Percentiles rank a stretch among this genome's conserved stretches.
Conservation (phyloP, 2,329 filamentous ascomycete genomes). For the Periglandula ipomoeae region DNA sequence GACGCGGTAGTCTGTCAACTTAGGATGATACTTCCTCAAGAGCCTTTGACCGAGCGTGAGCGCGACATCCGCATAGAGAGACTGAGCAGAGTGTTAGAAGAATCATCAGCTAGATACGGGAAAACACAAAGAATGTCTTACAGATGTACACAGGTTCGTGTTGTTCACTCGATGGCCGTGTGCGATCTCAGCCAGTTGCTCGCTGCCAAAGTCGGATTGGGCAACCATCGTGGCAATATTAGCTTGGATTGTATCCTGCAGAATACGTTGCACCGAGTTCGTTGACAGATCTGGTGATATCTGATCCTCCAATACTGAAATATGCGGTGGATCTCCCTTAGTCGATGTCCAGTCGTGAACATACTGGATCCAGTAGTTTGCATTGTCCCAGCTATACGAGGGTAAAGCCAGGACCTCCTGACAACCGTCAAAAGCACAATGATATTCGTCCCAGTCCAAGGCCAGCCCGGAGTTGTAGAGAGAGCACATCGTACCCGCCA, state of each 20-base stretch:
- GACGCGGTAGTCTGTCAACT: neutral
- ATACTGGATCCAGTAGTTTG: constrained; percentile 1
- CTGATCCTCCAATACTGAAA: no score
- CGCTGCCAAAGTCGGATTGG: no score
- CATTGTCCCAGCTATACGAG: neutral
- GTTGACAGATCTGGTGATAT: neutral
- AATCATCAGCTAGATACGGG: no score
- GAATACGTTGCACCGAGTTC: neutral
- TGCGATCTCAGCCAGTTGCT: no score
- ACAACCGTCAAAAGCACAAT: neutral
- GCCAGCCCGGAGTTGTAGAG: constrained; percentile 24
- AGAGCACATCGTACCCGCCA: no score
- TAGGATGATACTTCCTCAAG: neutral
- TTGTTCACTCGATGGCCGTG: no score
- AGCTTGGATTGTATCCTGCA: no score
- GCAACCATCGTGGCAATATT: no score
- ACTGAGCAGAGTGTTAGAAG: no score
- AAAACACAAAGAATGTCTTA: no score
- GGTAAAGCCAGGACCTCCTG: neutral
- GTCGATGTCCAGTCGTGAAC: neutral
- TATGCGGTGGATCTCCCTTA: neutral
- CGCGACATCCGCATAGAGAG: no score
- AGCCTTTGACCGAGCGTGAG: neutral
- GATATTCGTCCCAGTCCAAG: neutral
- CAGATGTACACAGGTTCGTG: no score